phyloP scores from a whole-genome alignment of 345 rosid genomes.

The Mangifera indica region DNA sequence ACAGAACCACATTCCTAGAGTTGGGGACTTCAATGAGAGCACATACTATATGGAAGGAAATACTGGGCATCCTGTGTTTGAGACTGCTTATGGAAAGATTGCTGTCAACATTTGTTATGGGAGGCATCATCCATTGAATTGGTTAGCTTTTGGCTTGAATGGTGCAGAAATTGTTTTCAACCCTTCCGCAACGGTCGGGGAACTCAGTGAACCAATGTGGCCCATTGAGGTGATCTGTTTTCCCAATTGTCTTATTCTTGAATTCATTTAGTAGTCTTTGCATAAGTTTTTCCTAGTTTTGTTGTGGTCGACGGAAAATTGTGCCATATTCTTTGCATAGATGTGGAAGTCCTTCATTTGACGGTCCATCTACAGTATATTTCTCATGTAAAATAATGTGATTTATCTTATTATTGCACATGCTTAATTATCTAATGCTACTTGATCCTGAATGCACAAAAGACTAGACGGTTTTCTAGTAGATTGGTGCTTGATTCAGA shows the following conservation, averaged over 20 bases:
- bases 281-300: neutral
- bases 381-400: neutral
- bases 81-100: conserved; percentile 83
- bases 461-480: neutral
- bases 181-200: conserved; percentile 98
- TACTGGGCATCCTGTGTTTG: conserved; percentile 94
- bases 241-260: neutral
- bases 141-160: conserved; percentile 95
- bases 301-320: neutral
- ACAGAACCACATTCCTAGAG: conserved; percentile 97
- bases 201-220: conserved; percentile 99
- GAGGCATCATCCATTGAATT: conserved; percentile 93
- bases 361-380: neutral
- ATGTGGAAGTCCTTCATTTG: neutral
- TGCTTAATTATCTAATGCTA: neutral
- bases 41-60: conserved; percentile 98
- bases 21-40: conserved; percentile 97
- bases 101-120: conserved; percentile 93
- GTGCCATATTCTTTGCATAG: neutral
- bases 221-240: conserved; percentile 71
- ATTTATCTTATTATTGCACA: neutral
- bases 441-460: neutral
- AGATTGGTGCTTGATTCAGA: neutral
- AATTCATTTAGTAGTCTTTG: neutral
- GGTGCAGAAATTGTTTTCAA: conserved; percentile 98